phyloP scores from a whole-genome alignment of 169 alveolate genomes.

The Plasmodium malariae region DNA sequence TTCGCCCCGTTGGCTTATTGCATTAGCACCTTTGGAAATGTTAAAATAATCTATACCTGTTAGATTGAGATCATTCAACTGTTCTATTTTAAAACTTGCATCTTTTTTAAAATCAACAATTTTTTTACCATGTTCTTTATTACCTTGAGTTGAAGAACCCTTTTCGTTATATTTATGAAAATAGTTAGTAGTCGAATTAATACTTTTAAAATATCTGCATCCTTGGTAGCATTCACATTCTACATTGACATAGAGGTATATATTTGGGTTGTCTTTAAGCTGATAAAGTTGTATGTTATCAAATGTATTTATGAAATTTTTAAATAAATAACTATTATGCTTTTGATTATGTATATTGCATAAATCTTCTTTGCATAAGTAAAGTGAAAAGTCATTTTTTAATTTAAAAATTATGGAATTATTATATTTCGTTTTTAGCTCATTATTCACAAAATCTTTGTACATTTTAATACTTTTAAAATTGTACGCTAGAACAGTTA shows the following conservation, averaged over 20 bases:
- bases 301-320: background rate
- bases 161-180: background rate
- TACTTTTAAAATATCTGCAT: background rate
- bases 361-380: background rate
- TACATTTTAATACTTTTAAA: background rate
- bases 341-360: background rate
- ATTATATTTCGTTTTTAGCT: background rate
- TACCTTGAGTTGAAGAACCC: no score
- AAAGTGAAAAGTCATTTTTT: background rate
- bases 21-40: no score
- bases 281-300: background rate
- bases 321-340: background rate
- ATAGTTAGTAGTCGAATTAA: background rate
- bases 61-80: background rate
- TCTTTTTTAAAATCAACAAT: background rate
- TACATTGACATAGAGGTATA: background rate
- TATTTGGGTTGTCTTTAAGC: background rate
- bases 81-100: background rate
- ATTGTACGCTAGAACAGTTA: background rate
- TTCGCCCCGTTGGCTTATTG: no score
- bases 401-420: background rate
- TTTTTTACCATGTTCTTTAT: background rate
- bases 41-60: background rate
- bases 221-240: slow-evolving; percentile 4
- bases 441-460: background rate